phyloP scores from a whole-genome alignment of 139 green algal genomes.

The Chlamydomonas sphaeroides region DNA sequence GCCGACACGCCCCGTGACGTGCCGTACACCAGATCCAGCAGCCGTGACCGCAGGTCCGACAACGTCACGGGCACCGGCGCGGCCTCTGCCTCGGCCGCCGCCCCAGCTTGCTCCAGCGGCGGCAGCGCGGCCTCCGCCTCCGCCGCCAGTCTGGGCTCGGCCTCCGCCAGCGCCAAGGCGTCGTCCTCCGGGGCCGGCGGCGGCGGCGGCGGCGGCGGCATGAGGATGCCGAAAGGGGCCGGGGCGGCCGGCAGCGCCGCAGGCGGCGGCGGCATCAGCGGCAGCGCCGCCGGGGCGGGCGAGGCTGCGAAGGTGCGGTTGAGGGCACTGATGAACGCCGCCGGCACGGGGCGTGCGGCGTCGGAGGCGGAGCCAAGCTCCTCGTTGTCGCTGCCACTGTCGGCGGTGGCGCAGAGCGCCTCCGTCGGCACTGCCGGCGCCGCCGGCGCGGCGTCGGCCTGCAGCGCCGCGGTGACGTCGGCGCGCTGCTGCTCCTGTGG shows the following conservation, averaged over 20 bases:
- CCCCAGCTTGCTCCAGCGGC: too few species aligned
- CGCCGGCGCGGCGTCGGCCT: not conserved
- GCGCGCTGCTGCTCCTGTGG: slow-evolving; percentile 23
- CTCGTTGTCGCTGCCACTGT: not conserved
- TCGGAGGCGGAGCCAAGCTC: too few species aligned
- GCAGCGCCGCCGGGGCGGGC: too few species aligned
- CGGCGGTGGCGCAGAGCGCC: too few species aligned
- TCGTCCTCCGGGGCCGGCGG: too few species aligned
- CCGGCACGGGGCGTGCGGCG: not conserved
- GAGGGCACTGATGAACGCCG: not conserved
- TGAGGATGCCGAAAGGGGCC: not conserved
- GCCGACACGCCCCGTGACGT: slow-evolving; percentile 53
- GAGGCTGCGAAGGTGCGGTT: not conserved
- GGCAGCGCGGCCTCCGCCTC: too few species aligned
- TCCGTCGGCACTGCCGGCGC: not conserved
- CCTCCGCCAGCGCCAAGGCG: too few species aligned
- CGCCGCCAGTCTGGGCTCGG: too few species aligned
- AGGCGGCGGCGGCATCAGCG: too few species aligned
- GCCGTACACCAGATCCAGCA: slow-evolving; percentile 54
- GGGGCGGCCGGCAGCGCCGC: too few species aligned
- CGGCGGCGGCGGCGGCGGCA: too few species aligned
- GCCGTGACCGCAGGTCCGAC: not conserved
- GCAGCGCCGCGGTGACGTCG: not conserved
- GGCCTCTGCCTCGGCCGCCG: too few species aligned
- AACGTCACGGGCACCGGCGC: not conserved